Conservation (phyloP, 306 rosid genomes). For the Vigna unguiculata region DNA sequence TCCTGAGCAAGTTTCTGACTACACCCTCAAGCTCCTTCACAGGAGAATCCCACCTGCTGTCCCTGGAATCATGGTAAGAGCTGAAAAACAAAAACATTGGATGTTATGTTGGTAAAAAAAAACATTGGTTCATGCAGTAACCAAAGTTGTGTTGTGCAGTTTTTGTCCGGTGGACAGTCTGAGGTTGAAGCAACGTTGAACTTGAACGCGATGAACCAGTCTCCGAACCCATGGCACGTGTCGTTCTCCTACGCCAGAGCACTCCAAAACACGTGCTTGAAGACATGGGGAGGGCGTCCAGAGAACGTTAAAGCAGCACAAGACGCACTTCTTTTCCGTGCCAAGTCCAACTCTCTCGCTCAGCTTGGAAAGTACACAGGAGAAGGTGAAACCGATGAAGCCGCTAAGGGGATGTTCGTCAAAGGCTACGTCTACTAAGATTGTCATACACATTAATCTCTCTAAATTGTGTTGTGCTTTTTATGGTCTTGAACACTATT, state of each 20-base stretch:
- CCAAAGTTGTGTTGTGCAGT: constrained; percentile 51
- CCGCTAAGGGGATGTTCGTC: constrained; percentile 80
- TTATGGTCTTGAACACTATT: constrained; percentile 62
- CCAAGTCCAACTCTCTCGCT: constrained; percentile 92
- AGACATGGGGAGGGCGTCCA: constrained; percentile 91
- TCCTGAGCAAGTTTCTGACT: constrained; percentile 75
- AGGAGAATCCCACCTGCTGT: constrained; percentile 92
- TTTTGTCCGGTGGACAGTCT: constrained; percentile 98
- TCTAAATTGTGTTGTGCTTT: constrained; percentile 53
- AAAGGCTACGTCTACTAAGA: constrained; percentile 82
- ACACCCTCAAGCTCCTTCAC: constrained; percentile 89
- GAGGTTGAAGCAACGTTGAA: constrained; percentile 96
- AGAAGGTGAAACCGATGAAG: constrained; percentile 93
- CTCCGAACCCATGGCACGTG: constrained; percentile 98
- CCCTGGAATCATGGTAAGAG: constrained; percentile 93
- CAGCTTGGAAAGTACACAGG: constrained; percentile 95
- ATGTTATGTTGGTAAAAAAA: not conserved
- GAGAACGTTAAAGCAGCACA: constrained; percentile 95
- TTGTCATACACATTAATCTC: constrained; percentile 39
- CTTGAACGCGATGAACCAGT: constrained; percentile 78
- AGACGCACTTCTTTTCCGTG: constrained; percentile 73
- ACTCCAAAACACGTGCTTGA: constrained; percentile 89
- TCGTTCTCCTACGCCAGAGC: constrained; percentile 98
- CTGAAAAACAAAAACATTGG: not conserved
- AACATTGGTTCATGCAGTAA: constrained; percentile 19